Evolutionary conservation across 2,329 filamentous ascomycete genomes (phyloP).

Genomic region (Elsinoe fawcettii): DNA sequence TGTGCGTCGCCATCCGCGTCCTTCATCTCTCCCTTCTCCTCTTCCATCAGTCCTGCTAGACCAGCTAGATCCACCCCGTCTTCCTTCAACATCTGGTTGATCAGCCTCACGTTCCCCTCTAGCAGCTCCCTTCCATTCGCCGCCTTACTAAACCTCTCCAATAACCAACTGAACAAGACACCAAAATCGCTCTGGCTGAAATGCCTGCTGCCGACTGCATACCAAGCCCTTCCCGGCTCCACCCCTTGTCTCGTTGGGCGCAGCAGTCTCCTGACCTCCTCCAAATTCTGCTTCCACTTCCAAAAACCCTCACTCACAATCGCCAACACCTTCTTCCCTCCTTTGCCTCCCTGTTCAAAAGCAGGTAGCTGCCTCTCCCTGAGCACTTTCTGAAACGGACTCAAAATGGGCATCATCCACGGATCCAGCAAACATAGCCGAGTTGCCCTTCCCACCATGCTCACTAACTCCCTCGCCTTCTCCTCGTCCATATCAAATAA

Average conservation of each 20-base stretch:
- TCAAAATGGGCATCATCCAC: conserved; percentile 68
- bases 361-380: conserved; percentile 66
- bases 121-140: conserved; percentile 71
- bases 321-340: conserved; percentile 54
- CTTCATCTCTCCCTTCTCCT: background rate
- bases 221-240: conserved; percentile 56
- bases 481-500: conserved; percentile 53
- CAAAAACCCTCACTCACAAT: conserved; percentile 70
- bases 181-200: conserved; percentile 79
- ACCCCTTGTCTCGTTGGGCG: conserved; percentile 22
- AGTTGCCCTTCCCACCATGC: conserved; percentile 60
- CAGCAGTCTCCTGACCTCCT: conserved; percentile 58
- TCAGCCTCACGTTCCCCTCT: conserved; percentile 71
- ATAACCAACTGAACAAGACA: conserved; percentile 65
- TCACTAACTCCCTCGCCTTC: conserved; percentile 49
- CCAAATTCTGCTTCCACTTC: conserved; percentile 68
- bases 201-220: conserved; percentile 65
- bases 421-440: conserved; percentile 67
- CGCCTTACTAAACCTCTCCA: conserved; percentile 43
- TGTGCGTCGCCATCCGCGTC: background rate
- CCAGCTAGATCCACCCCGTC: conserved; percentile 34
- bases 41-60: background rate
- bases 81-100: conserved; percentile 63
- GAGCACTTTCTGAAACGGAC: conserved; percentile 54
- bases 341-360: conserved; percentile 48